Base-by-base conservation (phyloP, 331 rosid genomes). In the Rosa hybrid region DNA sequence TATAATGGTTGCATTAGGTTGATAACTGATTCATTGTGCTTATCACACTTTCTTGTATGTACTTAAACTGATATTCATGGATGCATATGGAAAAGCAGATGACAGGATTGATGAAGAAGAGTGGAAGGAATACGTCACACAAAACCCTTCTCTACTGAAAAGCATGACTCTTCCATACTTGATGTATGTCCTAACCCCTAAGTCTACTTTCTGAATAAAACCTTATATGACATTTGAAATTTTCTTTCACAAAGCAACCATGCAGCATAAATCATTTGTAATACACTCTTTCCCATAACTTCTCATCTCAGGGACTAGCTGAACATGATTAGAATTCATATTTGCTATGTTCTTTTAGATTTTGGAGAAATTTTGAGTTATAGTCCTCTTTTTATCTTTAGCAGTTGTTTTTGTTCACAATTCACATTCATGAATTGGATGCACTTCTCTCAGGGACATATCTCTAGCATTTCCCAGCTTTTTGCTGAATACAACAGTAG, bases 401-500 rank as follows among this genome's bases (percentile, higher is more conserved):
- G 48, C 48, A 44, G 48, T 44, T 44, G 48, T 44, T 44, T 44
- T 14, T 34, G 8, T 12, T 34, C 53, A 73, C 51, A 77, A 71
- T 53, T 67, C 4, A 42, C 69, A 18, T 76, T 76, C 45, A 7
- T 8, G 8, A 59, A 3, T 18, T 41, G 9, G 81, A 59, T 17
- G 75, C 51, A 20, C 77, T 78, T 48, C 16, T 14, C n/a, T 57
- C 83, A 90, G 90, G 93, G 93, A 87, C 39, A 80, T 86, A 84
- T 85, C 90, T 39, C 4, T 89, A 59, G 86, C 92, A 45, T 90
- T 90, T 87, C 90, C 93, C 73, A 90, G 89, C 79, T 88, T 90
- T 76, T 80, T 86, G 79, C 44, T 83, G 77, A 75, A 81, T 46
- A 57, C 80, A 8, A 75, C 81, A 71, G 83, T 75, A 46, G 86